Conservation (phyloP, 1,284 basidiomycete species). For the Spongiforma sp. region DNA sequence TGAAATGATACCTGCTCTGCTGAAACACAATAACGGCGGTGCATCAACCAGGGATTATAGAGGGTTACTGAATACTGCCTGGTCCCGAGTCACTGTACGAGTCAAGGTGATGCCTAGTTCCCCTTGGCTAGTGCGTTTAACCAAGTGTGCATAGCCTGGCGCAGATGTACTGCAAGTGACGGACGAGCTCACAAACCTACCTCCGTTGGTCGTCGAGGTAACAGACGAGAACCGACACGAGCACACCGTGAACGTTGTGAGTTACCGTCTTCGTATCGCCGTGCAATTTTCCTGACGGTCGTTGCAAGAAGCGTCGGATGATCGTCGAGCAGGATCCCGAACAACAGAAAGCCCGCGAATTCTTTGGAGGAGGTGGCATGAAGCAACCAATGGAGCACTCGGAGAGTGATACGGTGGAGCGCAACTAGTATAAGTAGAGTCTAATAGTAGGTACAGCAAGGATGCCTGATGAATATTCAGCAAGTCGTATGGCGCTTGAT, state of each 20-base stretch:
- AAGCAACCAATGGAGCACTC: slow-evolving; percentile 30
- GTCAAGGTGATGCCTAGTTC: slow-evolving; percentile 45
- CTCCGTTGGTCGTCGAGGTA: slow-evolving; percentile 48
- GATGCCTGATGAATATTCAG: too few relatives aligned
- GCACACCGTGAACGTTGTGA: slow-evolving; percentile 62
- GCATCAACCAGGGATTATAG: slow-evolving; percentile 44
- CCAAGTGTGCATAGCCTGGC: slow-evolving; percentile 33
- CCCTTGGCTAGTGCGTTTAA: slow-evolving; percentile 5
- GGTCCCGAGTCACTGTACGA: slow-evolving; percentile 62
- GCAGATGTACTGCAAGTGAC: slow-evolving; percentile 31
- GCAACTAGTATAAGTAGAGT: slow-evolving; percentile 3
- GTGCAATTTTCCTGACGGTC: slow-evolving; percentile 2
- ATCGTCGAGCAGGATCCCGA: slow-evolving; percentile 81
- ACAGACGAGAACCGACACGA: slow-evolving; percentile 60
- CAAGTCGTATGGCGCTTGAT: too few relatives aligned
- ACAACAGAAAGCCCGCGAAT: slow-evolving; percentile 77
- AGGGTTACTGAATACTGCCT: slow-evolving; percentile 73
- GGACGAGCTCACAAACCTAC: slow-evolving; percentile 28
- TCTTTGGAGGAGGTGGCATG: slow-evolving; percentile 65
- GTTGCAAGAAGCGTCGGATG: slow-evolving; percentile 68
- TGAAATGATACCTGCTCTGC: slow-evolving; percentile 61
- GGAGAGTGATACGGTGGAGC: slow-evolving; percentile 38
- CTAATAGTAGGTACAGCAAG: too few relatives aligned
- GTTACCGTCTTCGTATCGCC: slow-evolving; percentile 27
- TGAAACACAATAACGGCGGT: slow-evolving; percentile 45